Base-by-base conservation (phyloP, 2,329 filamentous ascomycete genomes). In the Dactylellina cionopaga region DNA sequence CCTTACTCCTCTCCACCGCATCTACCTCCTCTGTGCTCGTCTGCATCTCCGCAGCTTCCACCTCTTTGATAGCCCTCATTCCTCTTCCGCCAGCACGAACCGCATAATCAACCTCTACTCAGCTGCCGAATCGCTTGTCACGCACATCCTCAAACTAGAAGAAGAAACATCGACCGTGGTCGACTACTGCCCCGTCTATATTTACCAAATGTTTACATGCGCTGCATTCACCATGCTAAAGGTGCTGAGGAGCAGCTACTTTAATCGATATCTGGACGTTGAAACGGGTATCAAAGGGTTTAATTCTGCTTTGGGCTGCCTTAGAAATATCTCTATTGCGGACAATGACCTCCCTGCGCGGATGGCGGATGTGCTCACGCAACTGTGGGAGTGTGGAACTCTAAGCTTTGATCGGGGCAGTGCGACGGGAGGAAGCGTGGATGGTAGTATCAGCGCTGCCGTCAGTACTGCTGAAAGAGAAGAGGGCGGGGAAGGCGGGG, bases 201-300 rank as follows among this genome's bases (percentile, higher is more conserved):
- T 94, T 56, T 88, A 92, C 78, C 91, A 94, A 80, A 93, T 94
- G 89, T 87, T 92, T 64, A 87, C 93, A n/a, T 91, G 90, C 1
- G 90, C 89, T 3, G 88, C 89, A 2, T 92, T 92, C 76, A 88
- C 90, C 0, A 82, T 95, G 49, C 84, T 93, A 73, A 94, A 93
- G 70, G 80, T 85, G 77, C 83, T 94, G 64, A 89, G 93, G 81
- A 87, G 89, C 52, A 92, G 90, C 17, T 89, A 89, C 80, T 93
- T 93, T 76, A 85, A 89, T 39, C 85, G 85, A 75, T 87, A 88
- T n/a, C 87, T 91, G 62, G 89, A 92, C 75, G 87, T 86, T 64
- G 85, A 88, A 35, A 84, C 87, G 4, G 89, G 89, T 10, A 86
- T 89, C 22, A 85, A 83, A 3, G 85, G 92, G 9, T 92, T 94